These are phyloP conservation scores for Cyberlindnera maritima DNA, from an alignment of 805 yeast genomes.

Conservation along the genomic window DNA sequence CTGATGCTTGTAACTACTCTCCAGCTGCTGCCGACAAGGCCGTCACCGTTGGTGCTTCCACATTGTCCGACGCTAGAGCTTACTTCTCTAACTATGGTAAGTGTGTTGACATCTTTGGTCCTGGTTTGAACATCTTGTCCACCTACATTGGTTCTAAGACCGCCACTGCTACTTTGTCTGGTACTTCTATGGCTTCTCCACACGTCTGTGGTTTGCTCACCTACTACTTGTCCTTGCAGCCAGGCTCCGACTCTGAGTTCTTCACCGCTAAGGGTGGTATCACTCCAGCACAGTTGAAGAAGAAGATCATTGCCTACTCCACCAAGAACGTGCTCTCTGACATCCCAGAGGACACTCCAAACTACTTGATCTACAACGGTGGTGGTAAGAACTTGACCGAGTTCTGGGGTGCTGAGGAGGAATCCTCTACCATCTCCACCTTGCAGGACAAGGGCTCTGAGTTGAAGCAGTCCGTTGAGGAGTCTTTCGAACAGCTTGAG, in stretches of 20 bases:
- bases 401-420: slow-evolving; percentile 26
- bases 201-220: slow-evolving; percentile 91
- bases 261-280: slow-evolving; percentile 50
- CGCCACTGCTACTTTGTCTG: slow-evolving; percentile 82
- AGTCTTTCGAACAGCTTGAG: slow-evolving; percentile 22
- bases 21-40: slow-evolving; percentile 87
- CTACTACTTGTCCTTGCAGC: slow-evolving; percentile 84
- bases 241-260: slow-evolving; percentile 65
- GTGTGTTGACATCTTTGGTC: slow-evolving; percentile 96
- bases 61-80: slow-evolving; percentile 86
- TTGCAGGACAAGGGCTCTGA: slow-evolving; percentile 13
- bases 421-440: not conserved
- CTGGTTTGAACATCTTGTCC: slow-evolving; percentile 86
- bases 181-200: slow-evolving; percentile 99
- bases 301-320: slow-evolving; percentile 67
- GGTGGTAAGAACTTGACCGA: slow-evolving; percentile 62
- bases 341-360: slow-evolving; percentile 73
- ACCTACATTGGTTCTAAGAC: slow-evolving; percentile 75
- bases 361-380: slow-evolving; percentile 76
- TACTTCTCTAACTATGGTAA: slow-evolving; percentile 93
- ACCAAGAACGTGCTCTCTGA: slow-evolving; percentile 58
- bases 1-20: slow-evolving; percentile 88
- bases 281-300: slow-evolving; percentile 73
- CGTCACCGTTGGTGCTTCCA: slow-evolving; percentile 93
- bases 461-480: slow-evolving; percentile 17